A percentile compares a stretch with the other conserved stretches of the same genome.
Evolutionary conservation across 192 early-diverging fungal genomes (phyloP).

Genomic region (Diversispora epigaea): DNA sequence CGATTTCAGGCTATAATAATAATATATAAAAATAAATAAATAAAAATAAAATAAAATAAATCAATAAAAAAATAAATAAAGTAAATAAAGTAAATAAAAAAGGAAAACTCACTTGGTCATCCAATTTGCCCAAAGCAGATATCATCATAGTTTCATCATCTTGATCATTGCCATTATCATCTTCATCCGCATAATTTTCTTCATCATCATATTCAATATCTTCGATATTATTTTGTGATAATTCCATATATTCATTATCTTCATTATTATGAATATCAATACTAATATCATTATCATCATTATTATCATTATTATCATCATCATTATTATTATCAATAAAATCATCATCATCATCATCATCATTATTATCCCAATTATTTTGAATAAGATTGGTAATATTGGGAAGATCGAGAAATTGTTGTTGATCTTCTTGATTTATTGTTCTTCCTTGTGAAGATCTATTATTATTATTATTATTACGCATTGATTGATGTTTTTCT

Average conservation of each 20-base stretch:
- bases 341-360: too few species aligned
- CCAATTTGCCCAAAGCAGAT: constrained; percentile 18
- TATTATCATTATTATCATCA: not conserved
- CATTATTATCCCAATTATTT: not conserved
- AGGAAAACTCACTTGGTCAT: constrained; percentile 25
- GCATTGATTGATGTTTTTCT: not conserved
- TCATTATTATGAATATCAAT: not conserved
- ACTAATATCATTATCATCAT: too few species aligned
- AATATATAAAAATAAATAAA: constrained; percentile 7
- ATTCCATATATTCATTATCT: not conserved
- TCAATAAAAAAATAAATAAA: constrained; percentile 6
- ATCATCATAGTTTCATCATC: not conserved
- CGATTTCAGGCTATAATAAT: constrained; percentile 55
- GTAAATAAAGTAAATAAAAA: not conserved
- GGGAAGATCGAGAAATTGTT: not conserved
- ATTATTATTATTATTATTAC: too few species aligned
- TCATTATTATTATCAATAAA: not conserved
- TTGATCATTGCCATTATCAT: not conserved
- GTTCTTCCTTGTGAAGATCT: constrained; percentile 11
- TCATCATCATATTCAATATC: constrained; percentile 22
- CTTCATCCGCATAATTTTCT: not conserved
- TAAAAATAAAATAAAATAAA: not conserved
- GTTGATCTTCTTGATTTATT: not conserved
- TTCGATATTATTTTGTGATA: not conserved
- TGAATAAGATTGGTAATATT: not conserved